Percentiles rank a stretch among this genome's conserved stretches.
Conservation (phyloP, 106 monocot species). For the Chionographis japonica region DNA sequence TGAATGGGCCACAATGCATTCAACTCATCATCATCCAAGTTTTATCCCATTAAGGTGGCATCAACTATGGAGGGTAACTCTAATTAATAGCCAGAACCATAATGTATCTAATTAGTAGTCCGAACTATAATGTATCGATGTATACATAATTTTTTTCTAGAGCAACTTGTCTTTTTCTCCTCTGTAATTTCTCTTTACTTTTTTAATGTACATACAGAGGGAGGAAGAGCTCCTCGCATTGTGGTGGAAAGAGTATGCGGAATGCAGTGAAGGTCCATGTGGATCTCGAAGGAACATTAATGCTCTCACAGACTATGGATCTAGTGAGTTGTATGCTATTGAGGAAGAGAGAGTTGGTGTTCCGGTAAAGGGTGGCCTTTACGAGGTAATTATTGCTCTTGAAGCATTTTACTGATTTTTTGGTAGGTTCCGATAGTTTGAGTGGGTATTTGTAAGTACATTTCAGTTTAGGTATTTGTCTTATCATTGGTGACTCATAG, state of each 20-base stretch:
- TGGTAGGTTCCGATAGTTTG: background rate
- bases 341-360: slow-evolving; percentile 99
- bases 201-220: slow-evolving; percentile 31
- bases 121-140: too few species aligned
- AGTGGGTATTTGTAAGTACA: too few species aligned
- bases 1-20: too few species aligned
- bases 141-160: too few species aligned
- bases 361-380: slow-evolving; percentile 97
- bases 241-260: slow-evolving; percentile 98
- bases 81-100: too few species aligned
- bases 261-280: slow-evolving; percentile 89
- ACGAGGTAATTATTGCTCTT: slow-evolving; percentile 61
- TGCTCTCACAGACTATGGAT: slow-evolving; percentile 8
- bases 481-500: too few species aligned
- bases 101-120: too few species aligned
- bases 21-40: too few species aligned
- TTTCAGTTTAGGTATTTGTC: too few species aligned
- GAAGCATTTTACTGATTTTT: background rate
- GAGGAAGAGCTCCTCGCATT: slow-evolving; percentile 83
- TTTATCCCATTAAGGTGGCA: too few species aligned
- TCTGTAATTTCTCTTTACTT: background rate
- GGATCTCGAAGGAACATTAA: slow-evolving; percentile 19
- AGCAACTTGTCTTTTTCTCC: background rate
- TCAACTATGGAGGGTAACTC: too few species aligned
- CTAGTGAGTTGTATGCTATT: slow-evolving; percentile 34